Evolutionary conservation across 768 basidiomycete species (phyloP).

Genomic region (Stropharia rugosoannulata): DNA sequence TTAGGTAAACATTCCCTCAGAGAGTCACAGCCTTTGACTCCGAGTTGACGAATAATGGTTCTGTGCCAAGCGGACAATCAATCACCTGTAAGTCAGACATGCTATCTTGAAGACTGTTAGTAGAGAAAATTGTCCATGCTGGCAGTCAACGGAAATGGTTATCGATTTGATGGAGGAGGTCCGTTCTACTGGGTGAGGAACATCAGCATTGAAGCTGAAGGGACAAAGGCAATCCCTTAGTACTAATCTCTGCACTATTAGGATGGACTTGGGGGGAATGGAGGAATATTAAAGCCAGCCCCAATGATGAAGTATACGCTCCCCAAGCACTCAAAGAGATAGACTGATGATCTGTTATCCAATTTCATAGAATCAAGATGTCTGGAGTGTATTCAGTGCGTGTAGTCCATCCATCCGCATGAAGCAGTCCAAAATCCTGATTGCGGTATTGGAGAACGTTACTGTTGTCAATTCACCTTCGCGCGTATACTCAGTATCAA

Average conservation of each 20-base stretch:
- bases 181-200: conserved; percentile 41
- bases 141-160: conserved; percentile 40
- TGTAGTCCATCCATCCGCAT: neutral
- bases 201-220: neutral
- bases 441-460: conserved; percentile 28
- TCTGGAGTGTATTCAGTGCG: conserved; percentile 6
- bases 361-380: conserved; percentile 3
- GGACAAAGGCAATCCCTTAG: neutral
- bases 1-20: conserved; percentile 34
- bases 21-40: neutral
- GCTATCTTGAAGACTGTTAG: neutral
- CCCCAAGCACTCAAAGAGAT: neutral
- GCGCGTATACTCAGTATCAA: conserved; percentile 38
- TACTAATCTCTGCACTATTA: conserved; percentile 9
- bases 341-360: neutral
- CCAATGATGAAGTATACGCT: conserved; percentile 42
- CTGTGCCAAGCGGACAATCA: conserved; percentile 36
- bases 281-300: conserved; percentile 39
- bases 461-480: conserved; percentile 41
- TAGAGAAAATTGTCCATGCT: neutral
- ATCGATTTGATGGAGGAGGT: conserved; percentile 41
- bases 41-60: neutral
- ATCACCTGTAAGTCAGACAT: conserved; percentile 43
- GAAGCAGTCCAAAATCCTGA: neutral
- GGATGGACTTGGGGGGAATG: conserved; percentile 40